Base-by-base conservation (phyloP, 805 yeast species). In the Tetrapisispora arboricola region DNA sequence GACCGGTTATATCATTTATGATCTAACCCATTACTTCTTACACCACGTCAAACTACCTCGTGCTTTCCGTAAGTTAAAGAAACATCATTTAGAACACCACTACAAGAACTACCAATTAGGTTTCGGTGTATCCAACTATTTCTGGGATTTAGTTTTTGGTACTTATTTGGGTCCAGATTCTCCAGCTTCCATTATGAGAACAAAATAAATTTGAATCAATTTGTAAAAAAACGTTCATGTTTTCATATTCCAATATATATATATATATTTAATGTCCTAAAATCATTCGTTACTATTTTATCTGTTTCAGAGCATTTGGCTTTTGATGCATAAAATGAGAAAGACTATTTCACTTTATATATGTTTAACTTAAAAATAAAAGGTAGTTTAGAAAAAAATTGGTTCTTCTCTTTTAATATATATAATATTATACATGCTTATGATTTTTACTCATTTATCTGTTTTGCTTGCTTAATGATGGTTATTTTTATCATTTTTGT, bases 61-160 rank as follows among this genome's bases (percentile, higher is more conserved):
- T 31, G 82, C 70, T 58, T 67, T 86, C 65, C 87, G 84, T 60
- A 78, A 75, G 24, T 68, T 86, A 57, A 92, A 92, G 65, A 84
- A 83, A 38, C 80, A 86, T 60, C 99, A 92, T 63, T 73, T 92
- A 64, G 97, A 90, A 62, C 99, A 92, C 64, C 99, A 92, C 61
- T 92, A 92, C 71, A 88, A 90, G 69, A 90, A 92, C 65, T 92
- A 85, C 64, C 95, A 94, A 64, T 67, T 88, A 52, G 99, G 97
- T 1, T 92, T 88, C 53, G 99, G 99, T 51, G 97, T 92, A 47
- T 86, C 97, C 24, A 75, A 87, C 46, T 78, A 76, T 65, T 85
- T 85, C 65, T 92, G 98, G 98, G 98, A 92, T 63, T 73, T 66
- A 21, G 84, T 92, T 10, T 92, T 92, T 61, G 84, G 83, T 44